phyloP scores from a whole-genome alignment of 2,329 filamentous ascomycete genomes.

The Diaporthe australafricana region DNA sequence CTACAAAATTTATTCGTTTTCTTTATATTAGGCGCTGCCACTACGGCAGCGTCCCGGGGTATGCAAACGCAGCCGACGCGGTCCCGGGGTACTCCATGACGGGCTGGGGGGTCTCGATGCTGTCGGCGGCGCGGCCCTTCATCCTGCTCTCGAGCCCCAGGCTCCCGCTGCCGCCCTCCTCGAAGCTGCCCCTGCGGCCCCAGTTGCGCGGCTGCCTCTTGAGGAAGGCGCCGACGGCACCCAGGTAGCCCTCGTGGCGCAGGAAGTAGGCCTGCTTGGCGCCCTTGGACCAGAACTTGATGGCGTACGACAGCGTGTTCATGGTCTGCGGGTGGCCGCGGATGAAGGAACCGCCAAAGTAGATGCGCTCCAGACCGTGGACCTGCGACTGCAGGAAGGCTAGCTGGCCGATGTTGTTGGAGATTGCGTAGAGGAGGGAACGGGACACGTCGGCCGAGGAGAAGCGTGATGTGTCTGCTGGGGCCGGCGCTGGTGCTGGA shows the following conservation, averaged over 20 bases:
- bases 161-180: slow-evolving; percentile 53
- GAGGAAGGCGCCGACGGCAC: slow-evolving; percentile 92
- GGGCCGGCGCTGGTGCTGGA: slow-evolving; percentile 37
- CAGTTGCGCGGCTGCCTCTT: slow-evolving; percentile 92
- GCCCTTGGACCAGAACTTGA: slow-evolving; percentile 95
- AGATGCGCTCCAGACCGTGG: slow-evolving; percentile 90
- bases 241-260: slow-evolving; percentile 94
- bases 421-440: slow-evolving; percentile 93
- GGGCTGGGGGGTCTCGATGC: slow-evolving; percentile 22
- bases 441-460: slow-evolving; percentile 87
- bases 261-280: slow-evolving; percentile 96
- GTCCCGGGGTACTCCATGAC: slow-evolving; percentile 34
- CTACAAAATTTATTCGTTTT: background rate
- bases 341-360: slow-evolving; percentile 98
- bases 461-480: slow-evolving; percentile 62
- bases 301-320: slow-evolving; percentile 96
- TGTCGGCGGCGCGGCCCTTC: slow-evolving; percentile 36
- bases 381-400: slow-evolving; percentile 97
- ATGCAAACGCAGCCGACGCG: background rate
- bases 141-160: slow-evolving; percentile 46
- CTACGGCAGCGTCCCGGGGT: background rate
- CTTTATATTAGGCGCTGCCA: background rate
- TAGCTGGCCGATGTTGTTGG: slow-evolving; percentile 98
- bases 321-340: slow-evolving; percentile 97
- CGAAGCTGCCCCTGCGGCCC: slow-evolving; percentile 85